phyloP scores from a whole-genome alignment of 495 filamentous ascomycete genomes.

The Penicillium arizonense region DNA sequence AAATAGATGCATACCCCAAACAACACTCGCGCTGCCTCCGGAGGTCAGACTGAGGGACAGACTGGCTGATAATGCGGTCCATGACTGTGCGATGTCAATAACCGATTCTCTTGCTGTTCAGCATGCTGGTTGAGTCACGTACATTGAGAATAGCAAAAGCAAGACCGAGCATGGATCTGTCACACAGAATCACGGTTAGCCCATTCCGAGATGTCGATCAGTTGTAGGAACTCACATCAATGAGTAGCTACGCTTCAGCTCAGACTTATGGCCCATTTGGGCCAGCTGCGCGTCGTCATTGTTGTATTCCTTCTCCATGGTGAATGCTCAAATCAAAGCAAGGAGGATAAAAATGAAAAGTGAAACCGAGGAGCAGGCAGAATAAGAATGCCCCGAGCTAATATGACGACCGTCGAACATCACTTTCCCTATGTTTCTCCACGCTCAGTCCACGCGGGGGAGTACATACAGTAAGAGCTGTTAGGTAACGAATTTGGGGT shows the following conservation, averaged over 20 bases:
- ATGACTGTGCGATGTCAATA: constrained; percentile 33
- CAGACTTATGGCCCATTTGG: constrained; percentile 63
- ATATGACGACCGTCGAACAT: constrained; percentile 15
- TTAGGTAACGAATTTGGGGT: constrained; percentile 32
- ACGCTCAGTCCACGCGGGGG: constrained; percentile 13
- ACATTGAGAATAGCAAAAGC: constrained; percentile 55
- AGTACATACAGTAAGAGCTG: neutral
- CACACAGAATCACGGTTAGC: constrained; percentile 4
- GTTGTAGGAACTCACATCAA: constrained; percentile 33
- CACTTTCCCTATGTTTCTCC: constrained; percentile 15
- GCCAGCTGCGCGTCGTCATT: constrained; percentile 55
- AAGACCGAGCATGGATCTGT: constrained; percentile 51
- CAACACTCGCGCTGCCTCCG: constrained; percentile 45
- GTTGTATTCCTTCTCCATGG: constrained; percentile 22
- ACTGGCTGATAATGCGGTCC: constrained; percentile 52
- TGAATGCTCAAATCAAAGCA: constrained; percentile 7
- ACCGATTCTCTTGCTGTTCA: constrained; percentile 4
- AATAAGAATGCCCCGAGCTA: constrained; percentile 5
- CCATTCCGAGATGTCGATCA: neutral
- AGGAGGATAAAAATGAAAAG: neutral
- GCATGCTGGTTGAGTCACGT: constrained; percentile 11
- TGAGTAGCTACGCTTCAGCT: constrained; percentile 59
- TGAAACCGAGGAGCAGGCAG: neutral
- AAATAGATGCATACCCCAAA: constrained; percentile 42
- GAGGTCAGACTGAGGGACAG: constrained; percentile 48